Conservation (phyloP, 1,139 yeast species). For the Geotrichum aggregatum region DNA sequence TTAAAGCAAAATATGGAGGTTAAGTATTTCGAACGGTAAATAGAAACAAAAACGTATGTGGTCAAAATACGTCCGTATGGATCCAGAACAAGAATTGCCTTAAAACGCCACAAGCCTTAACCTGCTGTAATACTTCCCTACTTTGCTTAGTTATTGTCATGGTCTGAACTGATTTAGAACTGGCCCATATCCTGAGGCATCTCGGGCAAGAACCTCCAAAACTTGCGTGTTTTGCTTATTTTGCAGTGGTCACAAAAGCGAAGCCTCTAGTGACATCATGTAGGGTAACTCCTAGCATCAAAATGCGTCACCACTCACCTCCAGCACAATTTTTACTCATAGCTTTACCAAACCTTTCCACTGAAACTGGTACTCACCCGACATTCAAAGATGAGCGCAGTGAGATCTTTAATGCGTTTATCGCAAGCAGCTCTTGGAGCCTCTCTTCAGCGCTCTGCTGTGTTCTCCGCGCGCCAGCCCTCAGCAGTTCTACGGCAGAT, state of each 20-base stretch:
- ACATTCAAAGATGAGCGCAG: constrained; percentile 4
- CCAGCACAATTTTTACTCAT: neutral
- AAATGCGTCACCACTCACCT: neutral
- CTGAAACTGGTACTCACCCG: neutral
- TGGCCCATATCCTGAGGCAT: neutral
- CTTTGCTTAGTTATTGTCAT: too few relatives aligned
- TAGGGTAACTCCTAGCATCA: constrained; percentile 3
- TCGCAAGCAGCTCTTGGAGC: constrained; percentile 8
- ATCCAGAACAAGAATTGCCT: too few relatives aligned
- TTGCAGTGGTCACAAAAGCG: too few relatives aligned
- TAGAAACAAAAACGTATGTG: too few relatives aligned
- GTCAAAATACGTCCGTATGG: too few relatives aligned
- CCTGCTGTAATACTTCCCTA: too few relatives aligned
- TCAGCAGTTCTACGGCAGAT: neutral
- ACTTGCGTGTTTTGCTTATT: neutral
- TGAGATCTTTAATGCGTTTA: constrained; percentile 12
- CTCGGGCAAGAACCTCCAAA: neutral
- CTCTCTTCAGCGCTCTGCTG: constrained; percentile 6
- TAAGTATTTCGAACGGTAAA: too few relatives aligned
- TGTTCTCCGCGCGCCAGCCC: neutral
- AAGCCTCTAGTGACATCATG: neutral
- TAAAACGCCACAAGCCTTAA: too few relatives aligned
- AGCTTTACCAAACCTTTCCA: neutral
- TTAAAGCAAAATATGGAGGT: too few relatives aligned
- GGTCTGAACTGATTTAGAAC: too few relatives aligned